phyloP scores from a whole-genome alignment of 139 green algal species.

The Trebouxia sp. region DNA sequence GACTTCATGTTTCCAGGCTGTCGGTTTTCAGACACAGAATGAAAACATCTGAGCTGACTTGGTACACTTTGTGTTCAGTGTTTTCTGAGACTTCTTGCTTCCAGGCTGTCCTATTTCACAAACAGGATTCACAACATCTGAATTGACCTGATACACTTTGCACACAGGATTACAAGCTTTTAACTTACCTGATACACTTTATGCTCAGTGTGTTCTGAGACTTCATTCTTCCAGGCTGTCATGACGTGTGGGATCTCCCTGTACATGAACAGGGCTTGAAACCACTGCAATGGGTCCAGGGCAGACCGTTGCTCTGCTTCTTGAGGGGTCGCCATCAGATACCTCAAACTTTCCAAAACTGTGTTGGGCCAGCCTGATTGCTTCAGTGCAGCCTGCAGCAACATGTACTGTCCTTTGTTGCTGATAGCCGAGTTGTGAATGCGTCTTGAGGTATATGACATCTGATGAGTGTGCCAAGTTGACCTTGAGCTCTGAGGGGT shows the following conservation, averaged over 20 bases:
- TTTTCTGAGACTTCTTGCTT: too few species aligned
- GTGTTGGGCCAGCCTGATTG: background rate
- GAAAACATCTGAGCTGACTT: too few species aligned
- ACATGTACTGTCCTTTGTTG: background rate
- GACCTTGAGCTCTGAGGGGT: background rate
- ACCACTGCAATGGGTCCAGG: background rate
- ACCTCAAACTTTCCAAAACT: background rate
- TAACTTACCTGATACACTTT: background rate
- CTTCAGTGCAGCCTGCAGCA: background rate
- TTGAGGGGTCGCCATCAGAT: background rate
- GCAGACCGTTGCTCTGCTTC: background rate
- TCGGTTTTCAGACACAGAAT: too few species aligned
- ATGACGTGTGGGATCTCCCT: constrained; percentile 8
- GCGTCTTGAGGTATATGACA: background rate
- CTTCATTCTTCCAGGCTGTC: background rate
- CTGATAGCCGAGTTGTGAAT: background rate
- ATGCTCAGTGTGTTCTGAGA: background rate
- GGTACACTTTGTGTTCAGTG: too few species aligned
- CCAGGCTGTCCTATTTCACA: too few species aligned
- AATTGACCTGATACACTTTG: background rate
- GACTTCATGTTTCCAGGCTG: too few species aligned
- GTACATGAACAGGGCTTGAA: background rate
- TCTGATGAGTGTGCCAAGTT: background rate
- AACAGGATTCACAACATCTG: background rate
- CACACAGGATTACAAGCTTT: background rate